Conservation (phyloP, 2,329 filamentous ascomycete genomes). For the Rhynchosporium secalis region DNA sequence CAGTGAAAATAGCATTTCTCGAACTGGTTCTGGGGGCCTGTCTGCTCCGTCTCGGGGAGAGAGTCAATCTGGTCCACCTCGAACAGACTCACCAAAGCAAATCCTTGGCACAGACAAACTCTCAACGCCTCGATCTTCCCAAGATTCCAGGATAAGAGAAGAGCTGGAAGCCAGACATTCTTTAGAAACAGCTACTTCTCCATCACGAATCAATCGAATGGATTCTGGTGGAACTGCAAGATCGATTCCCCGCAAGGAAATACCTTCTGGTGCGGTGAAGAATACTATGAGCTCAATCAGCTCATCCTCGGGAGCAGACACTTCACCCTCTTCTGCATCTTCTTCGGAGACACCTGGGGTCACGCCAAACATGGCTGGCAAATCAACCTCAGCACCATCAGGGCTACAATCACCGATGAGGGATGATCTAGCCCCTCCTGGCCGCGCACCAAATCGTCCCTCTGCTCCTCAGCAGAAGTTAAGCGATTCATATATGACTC, state of each 20-base stretch:
- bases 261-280: constrained; percentile 39
- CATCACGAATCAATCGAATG: constrained; percentile 51
- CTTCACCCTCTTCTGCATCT: constrained; percentile 38
- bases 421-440: constrained; percentile 34
- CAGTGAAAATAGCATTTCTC: constrained; percentile 38
- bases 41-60: constrained; percentile 34
- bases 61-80: constrained; percentile 22
- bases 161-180: constrained; percentile 50
- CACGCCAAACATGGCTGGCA: constrained; percentile 39
- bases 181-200: constrained; percentile 35
- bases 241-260: constrained; percentile 64
- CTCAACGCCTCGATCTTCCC: constrained; percentile 54
- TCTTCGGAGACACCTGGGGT: constrained; percentile 37
- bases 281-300: constrained; percentile 33
- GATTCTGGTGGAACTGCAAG: constrained; percentile 53
- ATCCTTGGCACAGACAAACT: constrained; percentile 41
- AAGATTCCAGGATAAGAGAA: constrained; percentile 59
- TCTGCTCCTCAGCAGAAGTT: constrained; percentile 46
- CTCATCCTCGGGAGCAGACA: constrained; percentile 37
- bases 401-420: constrained; percentile 31
- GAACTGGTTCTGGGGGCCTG: constrained; percentile 41
- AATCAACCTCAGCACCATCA: constrained; percentile 36
- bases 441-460: constrained; percentile 38
- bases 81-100: constrained; percentile 33
- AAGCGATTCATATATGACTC: constrained; percentile 40